Evolutionary conservation across 768 basidiomycete species (phyloP), one percentile per base, ranked within the genome.

Genomic region (Rhodotorula diobovata): DNA sequence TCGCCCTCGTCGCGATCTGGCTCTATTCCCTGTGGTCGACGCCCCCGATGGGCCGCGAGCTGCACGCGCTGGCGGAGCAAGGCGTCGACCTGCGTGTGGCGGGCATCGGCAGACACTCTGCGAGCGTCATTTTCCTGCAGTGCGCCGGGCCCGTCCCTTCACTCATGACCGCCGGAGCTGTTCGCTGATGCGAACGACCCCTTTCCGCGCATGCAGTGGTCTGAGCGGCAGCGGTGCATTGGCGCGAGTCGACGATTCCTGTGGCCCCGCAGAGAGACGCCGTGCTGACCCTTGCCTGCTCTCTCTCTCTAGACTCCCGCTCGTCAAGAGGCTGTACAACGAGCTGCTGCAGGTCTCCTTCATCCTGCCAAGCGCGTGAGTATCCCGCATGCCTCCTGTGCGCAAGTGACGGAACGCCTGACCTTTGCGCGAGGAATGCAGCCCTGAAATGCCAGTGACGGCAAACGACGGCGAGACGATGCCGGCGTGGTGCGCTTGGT

Each of bases 341-440:
- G 15, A 59, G 28, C 41, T 59, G 28, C n/a, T 28, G 41, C 58
- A 59, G 58, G 58, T 59, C 9, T 39, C 58, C 41, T 59, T n/a
- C 6, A 6, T 59, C 21, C 28, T 59, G 12, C 58, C 58, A 8
- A 41, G 28, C n/a, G 25, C 58, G 58, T 59, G 39, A 39, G 21
- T 9, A 20, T 39, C 34, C 12, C 35, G 14, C 45, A 12, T 5
- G 20, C 23, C 15, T 35, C 34, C 4, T 20, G 3, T 1, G 3
- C 32, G 11, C 32, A 20, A 5, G n/a, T 15, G 14, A n/a, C 2
- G 8, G 2, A 23, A 5, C 10, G 9, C 14, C 41, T 43, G 8
- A 43, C 41, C 1, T 10, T 15, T 23, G 32, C 8, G 4, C 23
- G 15, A 34, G 6, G 10, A 18, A 5, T 3, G 32, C 56, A 37